Evolutionary conservation across 345 rosid species (phyloP), one percentile per base, ranked within the genome.

Genomic region (Microcos paniculata): DNA sequence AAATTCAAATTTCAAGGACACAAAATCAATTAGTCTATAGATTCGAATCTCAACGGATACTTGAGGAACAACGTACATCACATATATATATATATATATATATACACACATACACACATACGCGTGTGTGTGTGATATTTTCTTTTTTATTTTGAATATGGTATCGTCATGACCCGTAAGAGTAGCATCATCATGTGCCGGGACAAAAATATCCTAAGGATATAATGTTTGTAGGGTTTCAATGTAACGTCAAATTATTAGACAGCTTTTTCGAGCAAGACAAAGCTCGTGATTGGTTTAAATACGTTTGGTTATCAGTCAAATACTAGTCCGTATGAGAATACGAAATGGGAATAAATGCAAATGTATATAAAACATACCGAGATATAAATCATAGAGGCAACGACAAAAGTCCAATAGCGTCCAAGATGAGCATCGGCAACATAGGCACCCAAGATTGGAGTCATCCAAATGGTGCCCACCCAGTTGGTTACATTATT

Each of bases 401-500:
- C 85, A 23, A 85, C 13, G 61, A 90, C 35, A 65, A 96, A 93
- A 57, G 94, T 93, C 90, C 90, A 78, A 56, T 93, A 96, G 0
- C 97, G 99, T 28, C 99, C 99, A 5, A 93, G 89, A 74, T 85
- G 89, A 52, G 98, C 95, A 21, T 93, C 99, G 0, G 97, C 99
- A 0, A 96, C 76, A 42, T 93, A 96, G 4, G 99, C 99, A 8
- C 99, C 97, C 33, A 93, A 73, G 74, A 93, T 74, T 0, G 99
- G 98, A 43, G 95, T 90, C 79, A 93, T 79, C 94, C 92, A 93
- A 49, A 83, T 79, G 45, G 97, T 90, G 53, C 99, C 99, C 1
- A 87, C 97, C 97, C 97, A 96, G 72, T 93, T 92, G 78, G 99
- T 96, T 42, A 96, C 99, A 51, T 93, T 93, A 33, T 96, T 93